Conservation (phyloP, 768 basidiomycete genomes). For the Xerocomus potaroensis region DNA sequence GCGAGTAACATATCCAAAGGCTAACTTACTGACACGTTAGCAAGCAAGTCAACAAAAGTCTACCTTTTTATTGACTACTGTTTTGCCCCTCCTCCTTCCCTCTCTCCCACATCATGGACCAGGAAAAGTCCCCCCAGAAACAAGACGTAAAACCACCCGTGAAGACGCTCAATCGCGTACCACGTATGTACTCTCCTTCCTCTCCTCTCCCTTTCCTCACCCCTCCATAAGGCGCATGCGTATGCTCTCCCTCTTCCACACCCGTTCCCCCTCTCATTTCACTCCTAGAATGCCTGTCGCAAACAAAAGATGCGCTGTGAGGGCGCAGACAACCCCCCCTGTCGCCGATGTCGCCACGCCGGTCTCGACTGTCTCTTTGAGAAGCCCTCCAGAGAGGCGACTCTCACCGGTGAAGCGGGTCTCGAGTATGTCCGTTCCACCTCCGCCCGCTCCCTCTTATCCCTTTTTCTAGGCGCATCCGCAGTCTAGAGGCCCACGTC, state of each 20-base stretch:
- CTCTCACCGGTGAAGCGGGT: conserved; percentile 84
- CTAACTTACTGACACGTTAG: too few relatives aligned
- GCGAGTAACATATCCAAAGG: conserved; percentile 52
- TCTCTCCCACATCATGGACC: conserved; percentile 33
- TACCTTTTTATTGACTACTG: conserved; percentile 18
- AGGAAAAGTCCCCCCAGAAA: conserved; percentile 38
- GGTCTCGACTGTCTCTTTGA: conserved; percentile 93
- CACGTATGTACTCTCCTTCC: conserved; percentile 50
- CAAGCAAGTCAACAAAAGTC: too few relatives aligned
- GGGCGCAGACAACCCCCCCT: conserved; percentile 96
- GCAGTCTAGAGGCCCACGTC: conserved; percentile 83
- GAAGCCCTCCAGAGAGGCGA: conserved; percentile 85
- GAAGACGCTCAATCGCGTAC: conserved; percentile 81
- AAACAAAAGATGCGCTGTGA: conserved; percentile 98
- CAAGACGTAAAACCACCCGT: conserved; percentile 67
- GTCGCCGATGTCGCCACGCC: conserved; percentile 85
- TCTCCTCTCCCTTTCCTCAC: conserved; percentile 12
- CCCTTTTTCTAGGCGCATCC: conserved; percentile 65
- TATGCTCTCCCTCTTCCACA: conserved; percentile 35
- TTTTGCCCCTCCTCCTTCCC: conserved; percentile 7
- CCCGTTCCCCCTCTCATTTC: conserved; percentile 16
- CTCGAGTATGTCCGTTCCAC: conserved; percentile 60
- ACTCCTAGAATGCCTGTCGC: conserved; percentile 80
- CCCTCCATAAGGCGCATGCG: conserved; percentile 66
- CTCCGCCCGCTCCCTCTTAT: conserved; percentile 2